phyloP scores from a whole-genome alignment of 164 flowering plant genomes.

The Piper betle region DNA sequence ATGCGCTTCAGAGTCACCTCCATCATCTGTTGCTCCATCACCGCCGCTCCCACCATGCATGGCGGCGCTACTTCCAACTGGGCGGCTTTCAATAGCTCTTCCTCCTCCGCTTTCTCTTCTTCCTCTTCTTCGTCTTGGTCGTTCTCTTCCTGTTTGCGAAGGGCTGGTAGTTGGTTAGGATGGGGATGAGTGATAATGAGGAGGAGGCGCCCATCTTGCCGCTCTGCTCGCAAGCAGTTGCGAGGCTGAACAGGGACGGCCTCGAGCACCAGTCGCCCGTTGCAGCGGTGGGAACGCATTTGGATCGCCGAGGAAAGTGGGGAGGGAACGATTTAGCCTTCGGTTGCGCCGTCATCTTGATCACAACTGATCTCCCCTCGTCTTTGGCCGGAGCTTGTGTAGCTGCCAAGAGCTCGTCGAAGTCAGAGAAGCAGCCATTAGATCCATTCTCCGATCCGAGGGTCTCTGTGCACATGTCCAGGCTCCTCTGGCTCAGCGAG shows the following conservation, averaged over 20 bases:
- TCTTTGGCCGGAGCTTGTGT: not conserved
- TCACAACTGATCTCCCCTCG: not conserved
- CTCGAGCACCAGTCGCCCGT: conserved; percentile 56
- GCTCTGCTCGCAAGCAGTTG: conserved; percentile 34
- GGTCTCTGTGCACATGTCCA: conserved; percentile 78
- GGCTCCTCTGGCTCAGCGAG: conserved; percentile 50
- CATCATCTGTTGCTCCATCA: not conserved
- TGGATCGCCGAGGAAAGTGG: conserved; percentile 43
- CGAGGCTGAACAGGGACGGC: conserved; percentile 43
- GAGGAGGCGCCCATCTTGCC: conserved; percentile 56
- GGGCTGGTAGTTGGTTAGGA: not conserved
- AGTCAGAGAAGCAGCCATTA: conserved; percentile 34
- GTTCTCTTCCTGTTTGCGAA: not conserved
- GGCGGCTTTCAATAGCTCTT: not conserved
- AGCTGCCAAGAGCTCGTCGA: conserved; percentile 6
- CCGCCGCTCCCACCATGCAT: not conserved
- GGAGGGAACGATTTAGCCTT: conserved; percentile 44
- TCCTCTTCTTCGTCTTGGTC: not conserved
- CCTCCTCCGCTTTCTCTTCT: not conserved
- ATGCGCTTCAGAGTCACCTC: conserved; percentile 16
- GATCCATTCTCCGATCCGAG: conserved; percentile 93
- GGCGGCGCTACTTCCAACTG: not conserved
- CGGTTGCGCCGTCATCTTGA: not conserved
- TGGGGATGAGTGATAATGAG: conserved; percentile 15
- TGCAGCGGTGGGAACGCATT: conserved; percentile 40